Base-by-base conservation (phyloP, 208 protist genomes). In the Trypanosoma scelopori region DNA sequence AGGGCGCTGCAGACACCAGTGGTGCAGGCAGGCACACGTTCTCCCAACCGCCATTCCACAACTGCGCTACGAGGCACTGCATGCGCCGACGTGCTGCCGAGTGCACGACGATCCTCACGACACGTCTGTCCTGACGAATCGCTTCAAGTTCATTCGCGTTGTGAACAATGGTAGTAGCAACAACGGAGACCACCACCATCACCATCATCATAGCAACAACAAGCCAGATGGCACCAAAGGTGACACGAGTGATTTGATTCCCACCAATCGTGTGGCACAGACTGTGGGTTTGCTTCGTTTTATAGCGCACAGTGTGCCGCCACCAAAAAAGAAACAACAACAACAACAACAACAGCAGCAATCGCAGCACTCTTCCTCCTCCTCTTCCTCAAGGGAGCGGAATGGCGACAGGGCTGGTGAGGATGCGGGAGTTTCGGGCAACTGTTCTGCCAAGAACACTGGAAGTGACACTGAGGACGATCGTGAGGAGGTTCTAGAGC, bases 1-100 rank as follows among this genome's bases (percentile, higher is more conserved):
- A 65, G 84, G 86, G 47, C 89, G 86, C 37, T 95, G 89, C 75
- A 82, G 89, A 23, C 89, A 95, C 50, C 82, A 83, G 39, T 95
- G 89, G 89, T 95, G 89, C 64, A 78, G 89, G 22, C 89, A 95
- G 81, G 86, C 87, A 22, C 89, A 95, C 62, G 89, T 95, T 5
- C 55, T 87, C 37, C 82, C 84, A 0, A 64, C 65, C 20, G 83
- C 81, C 5, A 91, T 95, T 46, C 76, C 78, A 65, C 82, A 89
- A 70, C 79, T 95, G 35, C 85, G 89, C 27, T 79, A 92, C 59
- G 86, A 95, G 63, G 89, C 89, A 18, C 78, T 93, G 25, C 75
- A 89, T 61, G 87, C 89, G 6, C 89, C 89, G 13, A 95, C 89
- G 12, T 95, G 89, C 65, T 95, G 89, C 71, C 76, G 76, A 46